A percentile compares a stretch with the other conserved stretches of the same genome.
These are phyloP conservation scores for Candida taoyuanica DNA, from an alignment of 805 yeast genomes.

Conservation along the genomic window DNA sequence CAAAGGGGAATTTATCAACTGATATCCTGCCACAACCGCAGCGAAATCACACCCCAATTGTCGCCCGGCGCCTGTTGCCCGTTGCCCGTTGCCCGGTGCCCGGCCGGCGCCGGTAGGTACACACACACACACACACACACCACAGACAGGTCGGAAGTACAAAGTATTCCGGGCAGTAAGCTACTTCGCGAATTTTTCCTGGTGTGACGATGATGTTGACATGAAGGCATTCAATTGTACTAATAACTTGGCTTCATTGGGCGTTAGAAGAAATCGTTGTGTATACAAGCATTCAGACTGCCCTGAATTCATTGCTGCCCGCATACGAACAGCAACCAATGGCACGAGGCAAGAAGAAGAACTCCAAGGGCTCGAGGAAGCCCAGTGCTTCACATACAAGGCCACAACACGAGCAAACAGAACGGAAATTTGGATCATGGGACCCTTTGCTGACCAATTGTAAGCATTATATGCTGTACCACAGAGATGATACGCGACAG, in stretches of 20 bases:
- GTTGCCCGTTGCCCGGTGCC: no score
- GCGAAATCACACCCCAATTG: not conserved
- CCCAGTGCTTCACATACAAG: conserved; percentile 3
- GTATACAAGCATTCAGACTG: no score
- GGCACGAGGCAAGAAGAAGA: conserved; percentile 19
- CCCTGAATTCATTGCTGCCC: no score
- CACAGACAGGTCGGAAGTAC: not conserved
- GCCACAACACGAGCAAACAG: conserved; percentile 1
- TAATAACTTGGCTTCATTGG: no score
- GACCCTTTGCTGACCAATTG: conserved; percentile 14
- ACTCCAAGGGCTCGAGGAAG: conserved; percentile 20
- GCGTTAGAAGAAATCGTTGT: no score
- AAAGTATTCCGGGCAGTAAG: not conserved
- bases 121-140: no score
- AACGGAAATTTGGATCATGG: conserved; percentile 10
- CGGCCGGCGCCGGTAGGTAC: no score
- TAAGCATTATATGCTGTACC: conserved; percentile 10
- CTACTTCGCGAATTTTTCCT: conserved; percentile 2
- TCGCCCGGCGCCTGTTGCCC: no score
- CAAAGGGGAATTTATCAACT: no score
- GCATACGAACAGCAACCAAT: no score
- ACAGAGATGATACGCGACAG: conserved; percentile 4
- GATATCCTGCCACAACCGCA: conserved; percentile 1
- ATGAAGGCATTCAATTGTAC: no score
- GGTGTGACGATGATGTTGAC: no score